phyloP scores from a whole-genome alignment of 2,329 filamentous ascomycete genomes.

The Scytalidium sp. region DNA sequence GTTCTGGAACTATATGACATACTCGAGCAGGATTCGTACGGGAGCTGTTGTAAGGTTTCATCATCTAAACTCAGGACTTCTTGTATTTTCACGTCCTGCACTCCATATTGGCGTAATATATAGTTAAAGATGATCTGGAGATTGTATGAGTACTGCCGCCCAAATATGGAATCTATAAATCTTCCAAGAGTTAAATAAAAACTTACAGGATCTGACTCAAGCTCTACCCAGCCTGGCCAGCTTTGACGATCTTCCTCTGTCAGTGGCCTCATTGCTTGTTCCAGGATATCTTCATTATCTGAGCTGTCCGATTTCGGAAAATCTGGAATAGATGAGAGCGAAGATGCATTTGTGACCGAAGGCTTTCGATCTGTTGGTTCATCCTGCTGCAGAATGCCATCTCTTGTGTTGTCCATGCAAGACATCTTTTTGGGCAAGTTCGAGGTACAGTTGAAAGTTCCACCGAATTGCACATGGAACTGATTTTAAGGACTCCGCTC shows the following conservation, averaged over 20 bases:
- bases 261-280: slow-evolving; percentile 39
- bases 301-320: not conserved
- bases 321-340: not conserved
- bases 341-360: not conserved
- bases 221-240: slow-evolving; percentile 75
- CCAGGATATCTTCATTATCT: slow-evolving; percentile 7
- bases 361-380: no score
- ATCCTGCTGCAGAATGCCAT: no score
- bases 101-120: slow-evolving; percentile 77
- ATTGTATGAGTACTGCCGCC: not conserved
- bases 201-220: slow-evolving; percentile 84
- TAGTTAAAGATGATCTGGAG: slow-evolving; percentile 75
- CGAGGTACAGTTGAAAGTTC: no score
- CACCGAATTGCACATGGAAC: no score
- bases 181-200: not conserved
- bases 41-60: slow-evolving; percentile 57
- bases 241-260: slow-evolving; percentile 49
- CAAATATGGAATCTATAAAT: no score
- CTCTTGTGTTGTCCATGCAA: no score
- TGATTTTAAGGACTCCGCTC: no score
- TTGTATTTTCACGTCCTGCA: slow-evolving; percentile 67
- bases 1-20: slow-evolving; percentile 2
- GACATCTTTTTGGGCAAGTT: no score
- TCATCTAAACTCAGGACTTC: slow-evolving; percentile 75
- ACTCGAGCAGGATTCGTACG: slow-evolving; percentile 46